Percentiles rank a stretch among this genome's conserved stretches.
Conservation (phyloP, 1,139 yeast genomes). For the Candida sp. region DNA sequence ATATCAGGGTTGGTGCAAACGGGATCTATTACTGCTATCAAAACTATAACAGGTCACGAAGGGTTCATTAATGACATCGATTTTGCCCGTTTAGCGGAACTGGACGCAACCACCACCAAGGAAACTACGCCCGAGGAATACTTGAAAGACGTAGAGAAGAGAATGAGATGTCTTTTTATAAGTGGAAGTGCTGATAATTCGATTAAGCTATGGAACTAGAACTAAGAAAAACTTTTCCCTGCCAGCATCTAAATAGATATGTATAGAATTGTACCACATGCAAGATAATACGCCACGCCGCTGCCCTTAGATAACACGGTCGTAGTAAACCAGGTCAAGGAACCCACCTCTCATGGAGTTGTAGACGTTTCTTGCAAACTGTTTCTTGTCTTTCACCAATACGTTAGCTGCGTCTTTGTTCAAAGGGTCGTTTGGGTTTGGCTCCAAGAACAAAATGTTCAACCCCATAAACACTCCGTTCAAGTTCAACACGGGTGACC, state of each 20-base stretch:
- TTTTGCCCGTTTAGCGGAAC: constrained; percentile 55
- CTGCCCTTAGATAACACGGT: constrained; percentile 45
- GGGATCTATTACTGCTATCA: constrained; percentile 49
- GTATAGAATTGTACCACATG: background rate
- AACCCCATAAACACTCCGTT: constrained; percentile 86
- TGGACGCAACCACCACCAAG: constrained; percentile 4
- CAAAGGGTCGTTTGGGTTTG: constrained; percentile 91
- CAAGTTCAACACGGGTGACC: constrained; percentile 93
- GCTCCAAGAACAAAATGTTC: constrained; percentile 85
- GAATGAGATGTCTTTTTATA: constrained; percentile 59
- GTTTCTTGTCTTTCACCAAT: constrained; percentile 58
- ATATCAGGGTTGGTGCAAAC: constrained; percentile 48
- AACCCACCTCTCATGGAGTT: constrained; percentile 75
- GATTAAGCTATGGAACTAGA: constrained; percentile 55
- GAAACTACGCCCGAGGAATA: constrained; percentile 19
- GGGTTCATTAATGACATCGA: constrained; percentile 72
- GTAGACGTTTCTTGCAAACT: constrained; percentile 63
- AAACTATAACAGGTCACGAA: constrained; percentile 67
- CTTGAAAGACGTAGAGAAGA: constrained; percentile 34
- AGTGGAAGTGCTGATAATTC: constrained; percentile 66
- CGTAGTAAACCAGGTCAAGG: constrained; percentile 65
- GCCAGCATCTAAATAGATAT: background rate
- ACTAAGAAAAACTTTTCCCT: background rate
- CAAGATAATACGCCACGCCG: background rate
- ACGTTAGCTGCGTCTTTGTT: constrained; percentile 89